Evolutionary conservation across 1,284 basidiomycete genomes (phyloP), one percentile per base, ranked within the genome.

Genomic region (Trichosporon asahii): DNA sequence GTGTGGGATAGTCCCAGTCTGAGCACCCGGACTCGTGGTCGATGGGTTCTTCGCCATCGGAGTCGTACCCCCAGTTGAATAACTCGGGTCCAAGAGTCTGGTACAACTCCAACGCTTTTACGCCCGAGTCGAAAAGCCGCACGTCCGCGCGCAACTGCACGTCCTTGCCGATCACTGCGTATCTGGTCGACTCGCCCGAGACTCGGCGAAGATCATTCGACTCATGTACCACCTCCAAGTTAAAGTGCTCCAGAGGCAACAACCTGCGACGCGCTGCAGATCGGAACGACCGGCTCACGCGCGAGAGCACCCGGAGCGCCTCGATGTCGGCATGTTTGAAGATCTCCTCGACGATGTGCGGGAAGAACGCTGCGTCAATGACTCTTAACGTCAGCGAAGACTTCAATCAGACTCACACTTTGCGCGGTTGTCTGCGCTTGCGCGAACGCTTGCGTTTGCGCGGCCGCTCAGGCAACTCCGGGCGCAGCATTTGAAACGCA

Each of bases 331-430:
- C 53, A 11, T 53, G 35, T 8, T 1, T 8, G 29, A 72, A 37
- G n/a, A 72, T 67, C 49, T 66, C n/a, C 53, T 69, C 61, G 33
- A 69, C n/a, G 18, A 72, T 66, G 40, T 66, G 46, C 14, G 67
- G 68, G 53, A 67, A 72, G 49, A 46, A 46, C 8, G 29, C 15
- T 3, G 55, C 40, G 60, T 69, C 68, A 14, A 69, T 49, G 11
- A 1, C 25, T 5, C 46, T 53, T 6, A 9, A 6, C 23, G 46
- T 53, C 46, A 53, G 46, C 21, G 6, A 8, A 23, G 46, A 8
- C 46, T n/a, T n/a, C 15, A n/a, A 9, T 46, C n/a, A n/a, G 18
- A 9, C 12, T 9, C 37, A 12, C 37, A 40, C n/a, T n/a, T n/a
- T n/a, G n/a, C n/a, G n/a, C n/a, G n/a, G n/a, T n/a, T n/a, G n/a